These are phyloP conservation scores for Lichtheimia corymbifera DNA, from an alignment of 371 early-diverging fungal species.

Conservation along the genomic window DNA sequence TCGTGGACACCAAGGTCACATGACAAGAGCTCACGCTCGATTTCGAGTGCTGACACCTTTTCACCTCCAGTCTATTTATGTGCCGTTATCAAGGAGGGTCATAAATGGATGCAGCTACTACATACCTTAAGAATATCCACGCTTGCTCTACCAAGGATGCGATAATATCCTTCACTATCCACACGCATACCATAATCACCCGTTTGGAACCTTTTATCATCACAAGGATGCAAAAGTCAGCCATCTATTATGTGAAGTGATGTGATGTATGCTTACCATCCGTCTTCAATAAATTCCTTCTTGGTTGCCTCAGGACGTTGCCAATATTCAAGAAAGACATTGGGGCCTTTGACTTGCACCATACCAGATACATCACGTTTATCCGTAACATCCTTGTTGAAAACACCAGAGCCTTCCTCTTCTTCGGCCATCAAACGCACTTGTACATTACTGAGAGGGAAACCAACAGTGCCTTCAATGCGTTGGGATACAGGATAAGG, in stretches of 20 bases:
- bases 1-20: constrained; percentile 57
- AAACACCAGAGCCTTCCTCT: constrained; percentile 23
- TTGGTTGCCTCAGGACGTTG: constrained; percentile 73
- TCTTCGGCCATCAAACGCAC: constrained; percentile 60
- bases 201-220: constrained; percentile 63
- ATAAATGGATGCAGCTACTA: neutral
- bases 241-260: neutral
- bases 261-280: constrained; percentile 51
- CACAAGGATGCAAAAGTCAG: constrained; percentile 6
- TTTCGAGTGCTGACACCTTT: constrained; percentile 83
- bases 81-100: neutral
- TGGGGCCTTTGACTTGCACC: constrained; percentile 70
- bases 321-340: constrained; percentile 78
- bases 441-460: constrained; percentile 74
- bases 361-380: constrained; percentile 59
- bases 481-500: constrained; percentile 51
- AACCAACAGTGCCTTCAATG: constrained; percentile 73
- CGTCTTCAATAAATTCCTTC: constrained; percentile 69
- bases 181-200: constrained; percentile 74
- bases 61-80: constrained; percentile 71
- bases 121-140: constrained; percentile 83
- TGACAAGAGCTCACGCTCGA: constrained; percentile 79
- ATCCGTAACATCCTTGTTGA: constrained; percentile 52
- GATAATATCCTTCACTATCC: constrained; percentile 51
- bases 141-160: constrained; percentile 79